Percentiles rank a stretch among this genome's conserved stretches.
Conservation (phyloP, 345 rosid genomes). For the Turritis glabra region DNA sequence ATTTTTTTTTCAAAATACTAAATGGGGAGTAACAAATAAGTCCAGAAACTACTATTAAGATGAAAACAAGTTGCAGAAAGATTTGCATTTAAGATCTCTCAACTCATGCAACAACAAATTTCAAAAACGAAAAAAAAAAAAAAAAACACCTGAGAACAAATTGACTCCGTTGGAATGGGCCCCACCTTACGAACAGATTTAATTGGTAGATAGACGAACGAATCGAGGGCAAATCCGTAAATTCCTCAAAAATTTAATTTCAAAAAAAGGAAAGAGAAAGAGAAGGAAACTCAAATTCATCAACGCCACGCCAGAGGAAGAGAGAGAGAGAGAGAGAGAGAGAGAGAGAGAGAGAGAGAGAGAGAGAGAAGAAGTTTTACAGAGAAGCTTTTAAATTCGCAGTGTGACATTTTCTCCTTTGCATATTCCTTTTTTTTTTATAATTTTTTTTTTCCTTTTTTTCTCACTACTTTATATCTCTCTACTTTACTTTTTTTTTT, state of each 20-base stretch:
- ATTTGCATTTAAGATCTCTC: conserved; percentile 24
- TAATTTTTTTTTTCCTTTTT: not conserved
- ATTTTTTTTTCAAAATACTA: too few species aligned
- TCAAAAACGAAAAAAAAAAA: not conserved
- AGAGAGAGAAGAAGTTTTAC: not conserved
- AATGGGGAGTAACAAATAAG: too few species aligned
- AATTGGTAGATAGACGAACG: conserved; percentile 21
- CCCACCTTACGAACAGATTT: conserved; percentile 7
- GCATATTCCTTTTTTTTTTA: conserved; percentile 41
- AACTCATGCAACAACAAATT: conserved; percentile 8
- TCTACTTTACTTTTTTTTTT: conserved; percentile 43
- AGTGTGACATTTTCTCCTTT: conserved; percentile 43
- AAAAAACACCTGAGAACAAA: conserved; percentile 12
- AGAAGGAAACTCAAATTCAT: not conserved
- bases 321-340: conserved; percentile 5
- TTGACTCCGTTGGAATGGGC: conserved; percentile 16
- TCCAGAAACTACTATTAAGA: not conserved
- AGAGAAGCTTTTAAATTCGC: conserved; percentile 32
- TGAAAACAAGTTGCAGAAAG: not conserved
- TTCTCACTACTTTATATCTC: conserved; percentile 64
- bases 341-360: conserved; percentile 6
- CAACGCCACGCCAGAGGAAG: too few species aligned
- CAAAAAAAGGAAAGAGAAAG: not conserved
- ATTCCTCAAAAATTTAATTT: not conserved
- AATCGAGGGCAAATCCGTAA: conserved; percentile 25